These are phyloP conservation scores for Rhodotorula mucilaginosa DNA, from an alignment of 1,284 basidiomycete genomes.

Conservation along the genomic window DNA sequence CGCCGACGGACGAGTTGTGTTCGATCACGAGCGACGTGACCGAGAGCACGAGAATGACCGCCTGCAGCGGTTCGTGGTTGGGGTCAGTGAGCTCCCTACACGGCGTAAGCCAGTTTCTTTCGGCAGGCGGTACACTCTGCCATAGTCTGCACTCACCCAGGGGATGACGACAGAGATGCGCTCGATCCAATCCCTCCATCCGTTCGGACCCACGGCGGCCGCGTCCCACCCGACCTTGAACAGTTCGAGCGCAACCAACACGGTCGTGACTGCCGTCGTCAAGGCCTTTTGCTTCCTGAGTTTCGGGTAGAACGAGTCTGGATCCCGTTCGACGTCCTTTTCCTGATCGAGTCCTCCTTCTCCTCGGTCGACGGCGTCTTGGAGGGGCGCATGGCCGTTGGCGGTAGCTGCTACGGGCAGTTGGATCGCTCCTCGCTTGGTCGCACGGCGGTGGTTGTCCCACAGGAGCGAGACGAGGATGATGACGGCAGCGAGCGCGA, in stretches of 20 bases:
- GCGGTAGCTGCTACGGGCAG: not conserved
- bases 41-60: conserved; percentile 60
- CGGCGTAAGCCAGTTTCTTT: too few relatives aligned
- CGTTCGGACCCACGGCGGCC: not conserved
- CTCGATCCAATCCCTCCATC: conserved; percentile 10
- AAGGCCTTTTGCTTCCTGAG: conserved; percentile 56
- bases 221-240: conserved; percentile 23
- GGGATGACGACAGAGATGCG: not conserved
- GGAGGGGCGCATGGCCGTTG: not conserved
- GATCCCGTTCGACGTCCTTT: conserved; percentile 4
- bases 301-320: conserved; percentile 9
- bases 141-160: conserved; percentile 1
- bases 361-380: not conserved
- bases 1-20: conserved; percentile 50
- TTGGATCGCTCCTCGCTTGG: not conserved
- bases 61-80: conserved; percentile 51
- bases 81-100: conserved; percentile 7
- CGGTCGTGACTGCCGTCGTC: conserved; percentile 54
- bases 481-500: conserved; percentile 7
- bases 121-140: not conserved
- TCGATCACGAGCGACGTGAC: conserved; percentile 54
- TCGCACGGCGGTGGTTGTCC: not conserved
- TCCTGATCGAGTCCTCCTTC: not conserved
- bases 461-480: not conserved
- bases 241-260: conserved; percentile 57